Evolutionary conservation across 1,284 basidiomycete genomes (phyloP).

Genomic region (Puccinia polysora): DNA sequence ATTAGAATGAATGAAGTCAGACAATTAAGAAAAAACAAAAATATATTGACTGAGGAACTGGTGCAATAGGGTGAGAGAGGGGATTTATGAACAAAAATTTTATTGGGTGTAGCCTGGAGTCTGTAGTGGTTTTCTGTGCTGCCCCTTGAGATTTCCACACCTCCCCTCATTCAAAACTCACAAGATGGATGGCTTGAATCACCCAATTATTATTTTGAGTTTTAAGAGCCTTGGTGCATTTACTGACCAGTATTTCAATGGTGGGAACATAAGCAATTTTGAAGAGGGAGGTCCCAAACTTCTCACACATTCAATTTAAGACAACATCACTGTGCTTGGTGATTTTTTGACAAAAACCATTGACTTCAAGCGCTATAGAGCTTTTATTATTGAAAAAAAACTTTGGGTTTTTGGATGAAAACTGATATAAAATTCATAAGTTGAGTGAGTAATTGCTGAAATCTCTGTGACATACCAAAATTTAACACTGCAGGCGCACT

Average conservation of each 20-base stretch:
- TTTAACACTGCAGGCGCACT: too few relatives aligned
- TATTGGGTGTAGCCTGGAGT: neutral
- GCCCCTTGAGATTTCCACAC: too few relatives aligned
- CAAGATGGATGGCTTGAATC: neutral
- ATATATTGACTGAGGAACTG: neutral
- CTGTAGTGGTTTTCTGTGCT: neutral
- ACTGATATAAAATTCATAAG: too few relatives aligned
- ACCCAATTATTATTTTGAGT: neutral
- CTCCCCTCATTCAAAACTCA: neutral
- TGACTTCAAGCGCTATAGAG: neutral
- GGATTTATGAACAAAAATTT: neutral
- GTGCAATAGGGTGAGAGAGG: neutral
- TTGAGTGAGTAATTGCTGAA: neutral
- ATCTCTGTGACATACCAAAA: too few relatives aligned
- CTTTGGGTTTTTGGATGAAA: too few relatives aligned
- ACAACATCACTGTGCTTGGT: constrained; percentile 15
- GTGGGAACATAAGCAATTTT: constrained; percentile 4
- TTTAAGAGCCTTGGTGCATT: neutral
- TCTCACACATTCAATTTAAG: constrained; percentile 1
- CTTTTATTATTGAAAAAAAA: constrained; percentile 1
- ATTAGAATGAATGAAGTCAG: too few relatives aligned
- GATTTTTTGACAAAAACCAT: neutral
- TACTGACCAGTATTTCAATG: neutral
- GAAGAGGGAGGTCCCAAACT: neutral
- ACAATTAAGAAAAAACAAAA: too few relatives aligned